Base-by-base conservation (phyloP, 2,329 filamentous ascomycete species). In the Aureobasidium namibiae region DNA sequence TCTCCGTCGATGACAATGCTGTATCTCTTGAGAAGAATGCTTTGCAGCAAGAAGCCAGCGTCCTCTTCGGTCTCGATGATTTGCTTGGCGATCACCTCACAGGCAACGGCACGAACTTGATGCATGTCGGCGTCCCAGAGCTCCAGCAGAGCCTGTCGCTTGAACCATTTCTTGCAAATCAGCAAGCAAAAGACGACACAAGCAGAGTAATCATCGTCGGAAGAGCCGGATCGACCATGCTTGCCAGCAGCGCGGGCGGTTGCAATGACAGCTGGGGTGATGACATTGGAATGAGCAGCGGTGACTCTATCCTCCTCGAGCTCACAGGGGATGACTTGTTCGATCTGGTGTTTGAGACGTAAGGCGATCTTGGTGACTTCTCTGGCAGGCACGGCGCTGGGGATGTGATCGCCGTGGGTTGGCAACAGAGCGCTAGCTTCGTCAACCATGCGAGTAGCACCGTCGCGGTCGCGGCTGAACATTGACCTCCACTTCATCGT, bases 51-150 rank as follows among this genome's bases (percentile, higher is more conserved):
- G 68, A 90, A 95, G 34, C 83, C 75, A 61, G 84, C 78, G 67
- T 97, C 82, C 38, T 95, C 87, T 69, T 96, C 92, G 2, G 73
- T 75, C 73, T 99, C 94, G 68, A 99, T 97, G 65, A 84, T 78
- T 52, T 82, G 79, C 77, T 97, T 99, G 21, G 94, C 92, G 67
- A 99, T 87, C 49, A 96, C 86, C 72, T 96, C 91, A 69, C 91
- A 96, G 14, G 94, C 92, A 2, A 82, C 78, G 1, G 90, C 90
- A 31, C 92, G 84, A 38, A 94, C 77, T 42, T 86, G 76, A 70
- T 96, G 90, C 39, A 97, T 78, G 61, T 90, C 87, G 7, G 92
- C 86, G 73, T 99, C 92, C 90, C 92, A 99, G 2, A 97, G 82
- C 78, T 99, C 94, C 7, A 86, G 72, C 29, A 80, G 63, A 1